Evolutionary conservation across 495 filamentous ascomycete genomes (phyloP), one percentile per base, ranked within the genome.

Genomic region (Chaetomium fimeti): DNA sequence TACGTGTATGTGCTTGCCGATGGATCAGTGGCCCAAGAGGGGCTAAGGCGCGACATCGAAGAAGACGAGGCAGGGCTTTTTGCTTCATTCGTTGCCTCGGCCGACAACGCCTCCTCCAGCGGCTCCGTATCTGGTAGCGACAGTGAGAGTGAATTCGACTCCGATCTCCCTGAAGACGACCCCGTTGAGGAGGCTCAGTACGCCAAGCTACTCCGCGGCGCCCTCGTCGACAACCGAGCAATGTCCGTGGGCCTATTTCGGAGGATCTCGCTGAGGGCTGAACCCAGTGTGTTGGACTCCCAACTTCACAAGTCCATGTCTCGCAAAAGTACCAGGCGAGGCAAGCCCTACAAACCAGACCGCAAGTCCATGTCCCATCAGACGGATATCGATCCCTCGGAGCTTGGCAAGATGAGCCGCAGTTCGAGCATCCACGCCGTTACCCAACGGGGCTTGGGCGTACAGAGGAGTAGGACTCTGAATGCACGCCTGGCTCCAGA

Each of bases 1-100:
- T 93, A 87, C 69, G 83, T 93, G 2, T 97, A 94, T 64, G 82
- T 97, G 1, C 74, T 98, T 54, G 88, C 95, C 49, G 71, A 87
- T 13, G 91, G 91, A 0, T 68, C 66, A 2, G 79, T 96, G 5
- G 83, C 89, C 3, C 84, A 95, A 68, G 77, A 88, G 64, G 94
- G 93, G 1, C 67, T 76, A 36, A 68, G 74, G n/a, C 71, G 68
- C 40, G 72, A 78, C 6, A 60, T 87, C 2, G 57, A 54, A 11
- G 27, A 60, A 36, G 69, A 73, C 24, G 66, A 70, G 22, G 57
- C 55, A 20, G 74, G 78, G 9, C 62, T 78, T 1, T 77, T 79
- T 63, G 67, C 76, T 2, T 63, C 66, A 1, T 48, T 76, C 1
- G 27, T 69, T 13, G 71, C 73, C 16, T 71, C 68, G 3, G 68